phyloP scores from a whole-genome alignment of 352 stramenopile species.

The Globisporangium abappressorium region DNA sequence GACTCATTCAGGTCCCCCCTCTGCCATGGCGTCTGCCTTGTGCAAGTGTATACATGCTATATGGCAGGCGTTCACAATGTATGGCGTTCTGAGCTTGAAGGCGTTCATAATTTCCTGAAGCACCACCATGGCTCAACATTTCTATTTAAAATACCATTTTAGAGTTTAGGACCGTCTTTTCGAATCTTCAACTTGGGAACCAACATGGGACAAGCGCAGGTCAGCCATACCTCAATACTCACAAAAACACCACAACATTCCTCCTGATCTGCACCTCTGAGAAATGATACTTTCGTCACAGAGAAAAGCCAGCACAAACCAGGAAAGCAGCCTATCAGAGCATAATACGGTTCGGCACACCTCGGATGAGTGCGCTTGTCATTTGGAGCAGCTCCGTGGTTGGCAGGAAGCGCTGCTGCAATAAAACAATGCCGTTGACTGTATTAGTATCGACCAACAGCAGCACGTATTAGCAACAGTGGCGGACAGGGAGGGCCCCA shows the following conservation, averaged over 20 bases:
- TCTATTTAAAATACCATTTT: too few relatives aligned
- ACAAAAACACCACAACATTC: too few relatives aligned
- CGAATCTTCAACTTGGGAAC: slow-evolving; percentile 4
- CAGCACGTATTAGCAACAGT: background rate
- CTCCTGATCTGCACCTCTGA: background rate
- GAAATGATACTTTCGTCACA: background rate
- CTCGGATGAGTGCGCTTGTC: background rate
- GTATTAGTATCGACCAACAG: background rate
- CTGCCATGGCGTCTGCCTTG: background rate
- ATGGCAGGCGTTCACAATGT: too few relatives aligned
- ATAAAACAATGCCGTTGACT: too few relatives aligned
- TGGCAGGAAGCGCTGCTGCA: too few relatives aligned
- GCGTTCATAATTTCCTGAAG: too few relatives aligned
- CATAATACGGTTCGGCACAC: background rate
- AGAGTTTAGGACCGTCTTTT: background rate
- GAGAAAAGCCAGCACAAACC: background rate
- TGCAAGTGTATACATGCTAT: too few relatives aligned
- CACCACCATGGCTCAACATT: too few relatives aligned
- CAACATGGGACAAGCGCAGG: slow-evolving; percentile 2
- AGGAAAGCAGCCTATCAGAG: background rate
- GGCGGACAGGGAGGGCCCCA: too few relatives aligned
- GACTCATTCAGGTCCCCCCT: background rate
- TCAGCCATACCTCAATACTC: background rate
- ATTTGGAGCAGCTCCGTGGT: too few relatives aligned
- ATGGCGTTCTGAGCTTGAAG: too few relatives aligned